These are phyloP conservation scores for Puccinia coronata DNA, from an alignment of 1,284 basidiomycete species.

Conservation along the genomic window DNA sequence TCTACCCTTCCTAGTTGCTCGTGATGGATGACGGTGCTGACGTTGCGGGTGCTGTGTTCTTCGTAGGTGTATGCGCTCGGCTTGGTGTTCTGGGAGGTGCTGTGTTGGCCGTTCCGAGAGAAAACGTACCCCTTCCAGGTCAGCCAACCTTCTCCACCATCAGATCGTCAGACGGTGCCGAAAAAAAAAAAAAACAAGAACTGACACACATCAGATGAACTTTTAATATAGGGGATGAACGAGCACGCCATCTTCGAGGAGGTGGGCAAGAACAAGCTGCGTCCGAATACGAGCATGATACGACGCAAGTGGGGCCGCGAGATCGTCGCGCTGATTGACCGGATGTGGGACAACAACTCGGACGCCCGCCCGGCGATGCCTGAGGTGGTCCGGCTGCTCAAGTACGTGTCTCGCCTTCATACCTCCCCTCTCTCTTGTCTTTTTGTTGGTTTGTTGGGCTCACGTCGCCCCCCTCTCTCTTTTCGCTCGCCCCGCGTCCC, in stretches of 20 bases:
- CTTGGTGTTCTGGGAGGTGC: slow-evolving; percentile 97
- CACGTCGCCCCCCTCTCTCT: background rate
- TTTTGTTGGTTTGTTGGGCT: no score
- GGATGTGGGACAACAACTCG: slow-evolving; percentile 93
- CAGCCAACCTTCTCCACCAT: background rate
- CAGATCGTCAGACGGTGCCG: no score
- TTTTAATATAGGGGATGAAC: slow-evolving; percentile 46
- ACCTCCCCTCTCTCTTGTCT: background rate
- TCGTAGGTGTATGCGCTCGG: slow-evolving; percentile 84
- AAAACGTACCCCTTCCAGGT: slow-evolving; percentile 96
- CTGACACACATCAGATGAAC: no score
- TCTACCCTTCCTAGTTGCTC: background rate
- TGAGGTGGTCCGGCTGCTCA: slow-evolving; percentile 69
- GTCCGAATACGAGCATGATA: slow-evolving; percentile 74
- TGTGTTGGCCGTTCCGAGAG: slow-evolving; percentile 81
- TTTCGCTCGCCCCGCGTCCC: background rate
- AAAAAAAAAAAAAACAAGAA: no score
- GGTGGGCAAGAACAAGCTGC: slow-evolving; percentile 77
- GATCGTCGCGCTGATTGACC: slow-evolving; percentile 84
- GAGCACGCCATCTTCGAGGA: slow-evolving; percentile 90
- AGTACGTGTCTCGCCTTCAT: background rate
- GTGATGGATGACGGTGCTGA: background rate
- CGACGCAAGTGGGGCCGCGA: slow-evolving; percentile 88
- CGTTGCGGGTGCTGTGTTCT: background rate
- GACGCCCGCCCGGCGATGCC: slow-evolving; percentile 86